phyloP scores from a whole-genome alignment of 805 yeast species.

The Lachancea sp. region DNA sequence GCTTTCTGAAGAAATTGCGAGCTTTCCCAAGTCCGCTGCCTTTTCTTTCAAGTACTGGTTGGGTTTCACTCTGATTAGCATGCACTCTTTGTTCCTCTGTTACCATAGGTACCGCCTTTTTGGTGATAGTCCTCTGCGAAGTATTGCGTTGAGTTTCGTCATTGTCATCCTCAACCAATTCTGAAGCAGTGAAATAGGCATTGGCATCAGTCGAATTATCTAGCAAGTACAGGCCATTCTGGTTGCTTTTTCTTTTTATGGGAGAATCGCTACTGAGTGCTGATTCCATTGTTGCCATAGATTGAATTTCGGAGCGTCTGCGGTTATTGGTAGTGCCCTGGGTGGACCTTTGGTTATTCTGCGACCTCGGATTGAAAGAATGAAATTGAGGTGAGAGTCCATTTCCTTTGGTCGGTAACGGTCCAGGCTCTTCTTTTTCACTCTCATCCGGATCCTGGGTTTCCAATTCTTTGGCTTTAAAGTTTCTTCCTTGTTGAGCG shows the following conservation, averaged over 20 bases:
- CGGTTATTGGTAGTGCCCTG: background rate
- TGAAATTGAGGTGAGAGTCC: background rate
- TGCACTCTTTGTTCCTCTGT: background rate
- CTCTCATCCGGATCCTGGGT: no score
- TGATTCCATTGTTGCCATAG: constrained; percentile 22
- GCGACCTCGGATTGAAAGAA: background rate
- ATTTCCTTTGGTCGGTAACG: no score
- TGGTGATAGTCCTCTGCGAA: constrained; percentile 2
- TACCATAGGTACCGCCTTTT: background rate
- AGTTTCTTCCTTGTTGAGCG: no score
- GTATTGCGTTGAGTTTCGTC: background rate
- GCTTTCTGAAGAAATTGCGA: constrained; percentile 13
- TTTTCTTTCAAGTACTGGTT: background rate
- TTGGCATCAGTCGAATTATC: constrained; percentile 26
- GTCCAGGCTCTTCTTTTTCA: no score
- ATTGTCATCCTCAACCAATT: constrained; percentile 8
- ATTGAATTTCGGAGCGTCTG: constrained; percentile 13
- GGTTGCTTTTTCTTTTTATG: constrained; percentile 16
- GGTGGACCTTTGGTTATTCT: background rate
- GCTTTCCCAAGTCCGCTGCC: constrained; percentile 9
- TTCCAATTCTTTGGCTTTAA: no score
- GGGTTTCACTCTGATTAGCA: background rate
- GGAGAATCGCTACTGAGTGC: constrained; percentile 24
- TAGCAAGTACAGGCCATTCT: constrained; percentile 24
- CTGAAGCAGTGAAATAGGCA: constrained; percentile 29